phyloP scores from a whole-genome alignment of 345 rosid species.

The Pistacia integerrima region DNA sequence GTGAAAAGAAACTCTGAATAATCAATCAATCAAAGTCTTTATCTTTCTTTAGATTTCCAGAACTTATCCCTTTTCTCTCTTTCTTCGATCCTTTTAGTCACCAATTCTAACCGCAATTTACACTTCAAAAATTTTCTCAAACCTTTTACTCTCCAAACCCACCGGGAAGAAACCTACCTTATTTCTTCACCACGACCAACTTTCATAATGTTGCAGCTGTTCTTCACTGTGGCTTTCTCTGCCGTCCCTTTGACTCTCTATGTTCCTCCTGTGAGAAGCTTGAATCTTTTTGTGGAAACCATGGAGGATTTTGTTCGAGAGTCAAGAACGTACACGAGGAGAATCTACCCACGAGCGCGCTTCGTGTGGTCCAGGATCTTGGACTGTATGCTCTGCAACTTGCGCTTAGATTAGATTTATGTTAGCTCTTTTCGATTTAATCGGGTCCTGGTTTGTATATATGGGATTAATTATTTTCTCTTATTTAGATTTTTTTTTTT shows the following conservation, averaged over 20 bases:
- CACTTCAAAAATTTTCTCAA: background rate
- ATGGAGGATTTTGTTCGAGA: constrained; percentile 67
- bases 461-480: too few relatives aligned
- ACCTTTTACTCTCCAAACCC: background rate
- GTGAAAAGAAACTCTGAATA: background rate
- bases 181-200: background rate
- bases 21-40: background rate
- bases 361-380: constrained; percentile 67
- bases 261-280: constrained; percentile 80
- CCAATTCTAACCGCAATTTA: too few relatives aligned
- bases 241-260: constrained; percentile 86
- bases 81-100: background rate
- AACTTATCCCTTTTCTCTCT: background rate
- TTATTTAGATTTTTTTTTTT: too few relatives aligned
- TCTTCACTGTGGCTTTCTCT: constrained; percentile 87
- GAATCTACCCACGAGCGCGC: constrained; percentile 71
- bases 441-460: background rate
- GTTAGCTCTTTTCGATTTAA: background rate
- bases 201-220: constrained; percentile 56
- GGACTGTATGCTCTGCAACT: constrained; percentile 64
- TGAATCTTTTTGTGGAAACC: constrained; percentile 69
- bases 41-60: constrained; percentile 18
- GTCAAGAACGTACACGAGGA: constrained; percentile 51
- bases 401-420: constrained; percentile 27
- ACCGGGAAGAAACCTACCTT: too few relatives aligned